Evolutionary conservation across 2,329 filamentous ascomycete genomes (phyloP).

Genomic region (Graphilbum ipis-grandicollis): DNA sequence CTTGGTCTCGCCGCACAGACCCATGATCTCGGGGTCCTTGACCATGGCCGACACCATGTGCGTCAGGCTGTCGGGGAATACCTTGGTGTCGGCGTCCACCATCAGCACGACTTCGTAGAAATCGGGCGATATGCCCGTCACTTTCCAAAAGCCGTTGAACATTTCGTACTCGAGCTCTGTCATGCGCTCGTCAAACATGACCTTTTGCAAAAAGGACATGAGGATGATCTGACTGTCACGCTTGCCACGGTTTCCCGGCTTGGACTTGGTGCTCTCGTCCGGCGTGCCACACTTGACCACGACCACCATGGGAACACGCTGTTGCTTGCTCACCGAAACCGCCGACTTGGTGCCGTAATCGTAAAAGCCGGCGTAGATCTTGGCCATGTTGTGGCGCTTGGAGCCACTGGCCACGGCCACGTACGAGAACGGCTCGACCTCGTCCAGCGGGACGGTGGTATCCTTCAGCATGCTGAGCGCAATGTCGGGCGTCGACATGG

Average conservation of each 20-base stretch:
- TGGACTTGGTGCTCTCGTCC: slow-evolving; percentile 61
- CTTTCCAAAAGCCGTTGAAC: slow-evolving; percentile 98
- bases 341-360: slow-evolving; percentile 73
- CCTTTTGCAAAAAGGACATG: slow-evolving; percentile 98
- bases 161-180: slow-evolving; percentile 98
- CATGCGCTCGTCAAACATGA: slow-evolving; percentile 99
- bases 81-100: slow-evolving; percentile 98
- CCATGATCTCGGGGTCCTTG: slow-evolving; percentile 98
- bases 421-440: slow-evolving; percentile 85
- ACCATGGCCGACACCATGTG: slow-evolving; percentile 99
- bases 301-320: slow-evolving; percentile 94
- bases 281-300: slow-evolving; percentile 92
- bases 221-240: slow-evolving; percentile 97
- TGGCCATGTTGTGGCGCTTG: slow-evolving; percentile 99
- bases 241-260: slow-evolving; percentile 95
- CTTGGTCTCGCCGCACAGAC: slow-evolving; percentile 95
- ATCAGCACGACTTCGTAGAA: slow-evolving; percentile 97
- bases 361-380: slow-evolving; percentile 95
- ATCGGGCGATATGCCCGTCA: slow-evolving; percentile 94
- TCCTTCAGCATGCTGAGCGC: slow-evolving; percentile 91
- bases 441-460: slow-evolving; percentile 57
- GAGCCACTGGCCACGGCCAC: slow-evolving; percentile 90
- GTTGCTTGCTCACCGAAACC: slow-evolving; percentile 74
- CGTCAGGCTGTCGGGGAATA: slow-evolving; percentile 94
- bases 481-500: slow-evolving; percentile 74